Base-by-base conservation (phyloP, 2,329 filamentous ascomycete genomes). In the Fulvia fulva region DNA sequence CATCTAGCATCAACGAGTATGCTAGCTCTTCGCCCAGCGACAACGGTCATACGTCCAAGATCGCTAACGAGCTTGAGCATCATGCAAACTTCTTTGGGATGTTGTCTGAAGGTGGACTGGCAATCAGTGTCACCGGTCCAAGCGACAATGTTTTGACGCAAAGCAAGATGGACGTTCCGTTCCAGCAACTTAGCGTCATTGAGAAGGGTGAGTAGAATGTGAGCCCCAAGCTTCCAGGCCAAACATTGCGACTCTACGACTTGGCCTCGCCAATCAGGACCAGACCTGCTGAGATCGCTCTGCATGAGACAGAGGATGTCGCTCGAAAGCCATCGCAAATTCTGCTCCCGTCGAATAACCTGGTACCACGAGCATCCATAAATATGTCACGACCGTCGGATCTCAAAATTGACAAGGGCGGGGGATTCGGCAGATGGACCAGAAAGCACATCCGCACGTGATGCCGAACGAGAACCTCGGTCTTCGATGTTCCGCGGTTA, bases 81-180 rank as follows among this genome's bases (percentile, higher is more conserved):
- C 67, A 67, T 51, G 55, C 62, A 58, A 56, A 73, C 25, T 77
- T 81, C 57, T 90, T 90, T 68, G 87, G 87, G 22, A 85, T 81
- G 9, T 74, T 87, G 19, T 86, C 87, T 0, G 80, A 83, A 52
- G 74, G 80, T 16, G 87, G 86, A 5, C 68, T 88, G 16, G 87
- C 81, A 62, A 57, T 86, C n/a, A 65, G 47, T 11, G 43, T 65
- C 43, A 58, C 52, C 25, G 30, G 37, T 9, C 37, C 43, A 16
- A 32, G 51, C 5, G 44, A 53, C 14, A 23, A 30, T 3, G 23
- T 22, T n/a, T 16, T 57, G 54, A 61, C 44, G 21, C 63, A 69
- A 23, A 78, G 78, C 4, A 83, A 79, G 62, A 67, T 83, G 28
- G 80, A 83, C 58, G 75, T 78, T 2, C 80, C 81, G 0, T 75